These are phyloP conservation scores for Lanzia echinophila DNA, from an alignment of 2,329 filamentous ascomycete species.

Conservation along the genomic window DNA sequence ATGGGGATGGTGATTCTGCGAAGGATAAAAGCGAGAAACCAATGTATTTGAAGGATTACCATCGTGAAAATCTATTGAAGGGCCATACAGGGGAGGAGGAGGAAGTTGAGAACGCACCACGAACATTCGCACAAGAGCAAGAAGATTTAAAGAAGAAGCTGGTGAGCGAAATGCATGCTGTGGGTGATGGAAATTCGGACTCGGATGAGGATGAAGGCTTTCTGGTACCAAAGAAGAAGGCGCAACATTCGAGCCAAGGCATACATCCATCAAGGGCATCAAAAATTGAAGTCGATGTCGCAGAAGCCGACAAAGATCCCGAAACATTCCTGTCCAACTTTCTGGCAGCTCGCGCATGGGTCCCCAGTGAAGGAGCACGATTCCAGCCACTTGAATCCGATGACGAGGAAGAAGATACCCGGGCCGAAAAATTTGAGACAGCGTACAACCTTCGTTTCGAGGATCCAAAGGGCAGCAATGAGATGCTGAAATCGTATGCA, in stretches of 20 bases:
- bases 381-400: constrained; percentile 89
- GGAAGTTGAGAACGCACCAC: constrained; percentile 44
- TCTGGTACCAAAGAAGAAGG: constrained; percentile 59
- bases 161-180: constrained; percentile 71
- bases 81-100: constrained; percentile 58
- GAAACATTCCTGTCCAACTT: constrained; percentile 94
- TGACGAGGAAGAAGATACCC: constrained; percentile 62
- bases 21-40: constrained; percentile 69
- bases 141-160: constrained; percentile 72
- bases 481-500: constrained; percentile 80
- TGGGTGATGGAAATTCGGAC: constrained; percentile 37
- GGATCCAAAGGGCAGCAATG: constrained; percentile 80
- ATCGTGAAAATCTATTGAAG: constrained; percentile 78
- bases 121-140: constrained; percentile 83
- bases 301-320: constrained; percentile 77
- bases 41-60: constrained; percentile 82
- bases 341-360: constrained; percentile 86
- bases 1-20: constrained; percentile 28
- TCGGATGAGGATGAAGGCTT: constrained; percentile 55
- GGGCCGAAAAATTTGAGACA: constrained; percentile 81
- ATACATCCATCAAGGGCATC: constrained; percentile 51
- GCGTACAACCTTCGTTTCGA: constrained; percentile 97
- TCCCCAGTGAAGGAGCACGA: constrained; percentile 56
- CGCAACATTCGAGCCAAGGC: constrained; percentile 35
- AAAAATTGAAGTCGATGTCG: constrained; percentile 54